Evolutionary conservation across 2,329 filamentous ascomycete species (phyloP).

Genomic region (Lachnellula cervina): DNA sequence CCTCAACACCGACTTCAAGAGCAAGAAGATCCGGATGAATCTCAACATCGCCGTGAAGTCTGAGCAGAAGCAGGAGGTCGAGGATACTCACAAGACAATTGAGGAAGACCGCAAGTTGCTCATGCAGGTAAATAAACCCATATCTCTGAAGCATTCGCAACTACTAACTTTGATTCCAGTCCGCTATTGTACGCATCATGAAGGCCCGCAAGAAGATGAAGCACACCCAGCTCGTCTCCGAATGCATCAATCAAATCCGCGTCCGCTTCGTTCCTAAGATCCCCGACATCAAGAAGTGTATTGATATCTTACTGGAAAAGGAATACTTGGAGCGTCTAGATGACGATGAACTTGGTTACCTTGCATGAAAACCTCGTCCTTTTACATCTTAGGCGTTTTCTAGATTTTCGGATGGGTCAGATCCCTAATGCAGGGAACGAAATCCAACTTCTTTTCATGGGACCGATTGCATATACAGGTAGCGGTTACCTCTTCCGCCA

Average conservation of each 20-base stretch:
- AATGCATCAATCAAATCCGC: constrained; percentile 94
- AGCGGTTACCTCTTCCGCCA: neutral
- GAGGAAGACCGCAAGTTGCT: constrained; percentile 96
- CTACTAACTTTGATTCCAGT: constrained; percentile 51
- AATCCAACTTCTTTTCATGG: neutral
- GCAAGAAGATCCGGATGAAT: constrained; percentile 97
- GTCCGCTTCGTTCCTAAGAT: constrained; percentile 90
- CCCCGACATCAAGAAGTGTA: constrained; percentile 97
- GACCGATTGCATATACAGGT: neutral
- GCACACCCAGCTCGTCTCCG: constrained; percentile 87
- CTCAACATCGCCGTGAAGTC: constrained; percentile 92
- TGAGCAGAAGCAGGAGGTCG: constrained; percentile 92
- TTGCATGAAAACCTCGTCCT: constrained; percentile 56
- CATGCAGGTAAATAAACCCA: constrained; percentile 70
- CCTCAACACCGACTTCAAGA: constrained; percentile 94
- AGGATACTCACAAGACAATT: constrained; percentile 98
- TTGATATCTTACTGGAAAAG: constrained; percentile 97
- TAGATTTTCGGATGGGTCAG: constrained; percentile 2
- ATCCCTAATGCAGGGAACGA: constrained; percentile 1
- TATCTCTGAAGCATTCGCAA: neutral
- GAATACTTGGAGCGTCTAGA: constrained; percentile 96
- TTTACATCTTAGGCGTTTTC: constrained; percentile 2
- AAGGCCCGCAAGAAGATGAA: constrained; percentile 99
- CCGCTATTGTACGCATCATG: constrained; percentile 98
- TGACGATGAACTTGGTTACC: constrained; percentile 88